Conservation (phyloP, 805 yeast species). For the Barnettozyma salicaria region DNA sequence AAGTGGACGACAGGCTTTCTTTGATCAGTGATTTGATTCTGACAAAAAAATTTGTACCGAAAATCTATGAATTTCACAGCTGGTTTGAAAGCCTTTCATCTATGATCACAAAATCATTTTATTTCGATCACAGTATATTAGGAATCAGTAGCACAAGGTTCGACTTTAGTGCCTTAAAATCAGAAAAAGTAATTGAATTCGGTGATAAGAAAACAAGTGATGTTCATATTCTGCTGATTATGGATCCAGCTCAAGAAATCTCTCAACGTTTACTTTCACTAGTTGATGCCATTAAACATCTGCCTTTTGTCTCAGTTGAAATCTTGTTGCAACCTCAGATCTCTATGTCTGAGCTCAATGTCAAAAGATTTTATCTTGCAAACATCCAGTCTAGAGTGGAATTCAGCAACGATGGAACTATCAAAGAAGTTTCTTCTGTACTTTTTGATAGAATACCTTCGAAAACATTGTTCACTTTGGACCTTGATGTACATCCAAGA, state of each 20-base stretch:
- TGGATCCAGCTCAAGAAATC: conserved; percentile 68
- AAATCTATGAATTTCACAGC: conserved; percentile 27
- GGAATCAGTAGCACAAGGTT: conserved; percentile 40
- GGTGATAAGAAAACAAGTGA: conserved; percentile 27
- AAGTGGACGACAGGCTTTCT: conserved; percentile 40
- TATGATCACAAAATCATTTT: conserved; percentile 38
- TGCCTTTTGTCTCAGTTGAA: conserved; percentile 47
- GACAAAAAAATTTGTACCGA: conserved; percentile 10
- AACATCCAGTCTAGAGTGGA: conserved; percentile 31
- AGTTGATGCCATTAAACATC: conserved; percentile 34
- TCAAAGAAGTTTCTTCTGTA: conserved; percentile 26
- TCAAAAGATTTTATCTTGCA: conserved; percentile 56
- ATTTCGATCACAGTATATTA: conserved; percentile 24
- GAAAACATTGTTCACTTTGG: conserved; percentile 46
- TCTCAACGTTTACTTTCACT: conserved; percentile 59
- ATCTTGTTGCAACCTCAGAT: conserved; percentile 55
- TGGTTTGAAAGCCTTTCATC: conserved; percentile 45
- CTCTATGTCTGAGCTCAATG: conserved; percentile 36
- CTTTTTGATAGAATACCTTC: conserved; percentile 45
- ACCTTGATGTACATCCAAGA: conserved; percentile 52
- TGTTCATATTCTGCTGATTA: conserved; percentile 50
- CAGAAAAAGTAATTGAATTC: conserved; percentile 20
- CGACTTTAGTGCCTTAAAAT: conserved; percentile 34
- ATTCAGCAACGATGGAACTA: conserved; percentile 26
- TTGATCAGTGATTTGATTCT: conserved; percentile 25